A percentile compares a stretch with the other conserved stretches of the same genome.
These are phyloP conservation scores for Phyllosticta citribraziliensis DNA, from an alignment of 2,329 filamentous ascomycete genomes.

Conservation along the genomic window DNA sequence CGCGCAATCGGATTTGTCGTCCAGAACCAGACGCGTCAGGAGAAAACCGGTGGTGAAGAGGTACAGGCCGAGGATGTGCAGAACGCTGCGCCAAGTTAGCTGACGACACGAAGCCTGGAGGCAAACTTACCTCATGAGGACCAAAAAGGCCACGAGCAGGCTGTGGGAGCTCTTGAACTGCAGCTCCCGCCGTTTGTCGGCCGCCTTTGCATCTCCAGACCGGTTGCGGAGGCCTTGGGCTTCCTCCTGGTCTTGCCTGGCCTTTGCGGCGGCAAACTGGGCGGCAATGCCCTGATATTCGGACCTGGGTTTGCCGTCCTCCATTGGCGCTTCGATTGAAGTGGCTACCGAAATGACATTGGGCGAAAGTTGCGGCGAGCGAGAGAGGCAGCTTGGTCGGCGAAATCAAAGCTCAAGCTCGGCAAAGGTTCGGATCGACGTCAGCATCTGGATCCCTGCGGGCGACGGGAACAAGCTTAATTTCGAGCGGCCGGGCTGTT, in stretches of 20 bases:
- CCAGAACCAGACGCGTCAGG: conserved; percentile 71
- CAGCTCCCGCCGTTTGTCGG: conserved; percentile 34
- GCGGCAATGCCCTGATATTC: conserved; percentile 29
- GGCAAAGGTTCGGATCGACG: conserved; percentile 4
- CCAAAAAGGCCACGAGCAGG: conserved; percentile 54
- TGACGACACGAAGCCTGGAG: neutral
- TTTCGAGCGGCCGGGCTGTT: neutral
- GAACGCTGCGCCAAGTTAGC: conserved; percentile 35
- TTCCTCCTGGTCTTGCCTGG: conserved; percentile 23
- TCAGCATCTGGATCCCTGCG: neutral
- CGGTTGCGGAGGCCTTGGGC: conserved; percentile 20
- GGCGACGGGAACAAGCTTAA: neutral
- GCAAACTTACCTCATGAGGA: conserved; percentile 48
- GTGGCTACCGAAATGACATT: neutral
- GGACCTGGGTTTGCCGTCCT: conserved; percentile 22
- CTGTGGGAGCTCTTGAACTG: conserved; percentile 45
- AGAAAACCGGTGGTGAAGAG: conserved; percentile 95
- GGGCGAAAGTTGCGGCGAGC: neutral
- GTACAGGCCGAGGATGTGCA: conserved; percentile 74
- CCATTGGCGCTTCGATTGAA: conserved; percentile 19
- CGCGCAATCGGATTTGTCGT: conserved; percentile 68
- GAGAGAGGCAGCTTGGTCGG: neutral
- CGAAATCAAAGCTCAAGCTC: conserved; percentile 1
- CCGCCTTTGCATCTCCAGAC: conserved; percentile 19
- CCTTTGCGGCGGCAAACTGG: conserved; percentile 25